phyloP scores from a whole-genome alignment of 495 filamentous ascomycete genomes.

The Annulohypoxylon maeteangense region DNA sequence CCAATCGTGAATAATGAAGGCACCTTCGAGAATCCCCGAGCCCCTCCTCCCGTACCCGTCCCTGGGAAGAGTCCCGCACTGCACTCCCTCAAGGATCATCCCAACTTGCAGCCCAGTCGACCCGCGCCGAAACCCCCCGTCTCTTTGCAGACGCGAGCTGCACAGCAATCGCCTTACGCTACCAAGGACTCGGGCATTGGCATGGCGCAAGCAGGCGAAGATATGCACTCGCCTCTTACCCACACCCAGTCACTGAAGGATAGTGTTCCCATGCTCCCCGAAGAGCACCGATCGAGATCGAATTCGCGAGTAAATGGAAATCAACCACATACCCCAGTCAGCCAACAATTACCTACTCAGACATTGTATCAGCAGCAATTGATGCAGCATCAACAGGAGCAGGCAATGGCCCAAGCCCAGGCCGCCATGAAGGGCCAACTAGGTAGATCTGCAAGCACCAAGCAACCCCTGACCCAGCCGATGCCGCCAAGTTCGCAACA shows the following conservation, averaged over 20 bases:
- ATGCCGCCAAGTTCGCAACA: slow-evolving; percentile 67
- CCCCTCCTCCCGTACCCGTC: slow-evolving; percentile 87
- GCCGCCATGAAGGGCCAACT: slow-evolving; percentile 65
- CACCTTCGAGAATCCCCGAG: slow-evolving; percentile 96
- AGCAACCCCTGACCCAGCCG: slow-evolving; percentile 57
- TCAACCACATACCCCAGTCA: slow-evolving; percentile 54
- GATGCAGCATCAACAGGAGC: slow-evolving; percentile 77
- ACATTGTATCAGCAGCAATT: slow-evolving; percentile 75
- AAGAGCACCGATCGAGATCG: slow-evolving; percentile 65
- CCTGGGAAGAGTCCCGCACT: slow-evolving; percentile 57
- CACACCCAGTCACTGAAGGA: slow-evolving; percentile 58
- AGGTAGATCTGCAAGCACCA: slow-evolving; percentile 73
- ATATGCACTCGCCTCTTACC: slow-evolving; percentile 54
- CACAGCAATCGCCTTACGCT: slow-evolving; percentile 60
- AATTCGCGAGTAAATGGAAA: slow-evolving; percentile 63
- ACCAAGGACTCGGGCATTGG: slow-evolving; percentile 65
- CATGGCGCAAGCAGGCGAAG: slow-evolving; percentile 64
- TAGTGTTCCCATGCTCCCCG: slow-evolving; percentile 61
- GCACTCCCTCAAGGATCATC: slow-evolving; percentile 59
- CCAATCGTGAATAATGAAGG: slow-evolving; percentile 84
- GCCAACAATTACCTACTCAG: slow-evolving; percentile 48
- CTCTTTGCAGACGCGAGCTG: slow-evolving; percentile 55
- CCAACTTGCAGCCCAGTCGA: slow-evolving; percentile 69
- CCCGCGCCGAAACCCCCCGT: slow-evolving; percentile 75
- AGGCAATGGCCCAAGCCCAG: slow-evolving; percentile 79